phyloP scores from a whole-genome alignment of 768 basidiomycete species.

The Psilocybe sp. region DNA sequence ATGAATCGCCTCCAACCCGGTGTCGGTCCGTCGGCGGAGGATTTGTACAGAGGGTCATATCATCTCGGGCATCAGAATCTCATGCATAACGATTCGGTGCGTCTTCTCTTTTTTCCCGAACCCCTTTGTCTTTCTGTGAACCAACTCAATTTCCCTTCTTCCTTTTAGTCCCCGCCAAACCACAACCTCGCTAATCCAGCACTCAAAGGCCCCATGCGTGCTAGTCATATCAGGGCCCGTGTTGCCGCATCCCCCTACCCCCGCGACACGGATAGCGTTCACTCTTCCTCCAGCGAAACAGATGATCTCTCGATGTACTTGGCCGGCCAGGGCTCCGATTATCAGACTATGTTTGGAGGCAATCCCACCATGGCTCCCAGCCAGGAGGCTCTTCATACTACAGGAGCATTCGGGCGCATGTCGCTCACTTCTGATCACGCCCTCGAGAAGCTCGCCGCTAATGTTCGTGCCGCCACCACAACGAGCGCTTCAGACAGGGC shows the following conservation, averaged over 20 bases:
- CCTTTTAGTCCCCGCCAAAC: constrained; percentile 68
- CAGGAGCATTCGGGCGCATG: constrained; percentile 79
- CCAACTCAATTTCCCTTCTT: constrained; percentile 19
- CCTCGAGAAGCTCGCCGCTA: constrained; percentile 83
- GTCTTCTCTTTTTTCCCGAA: constrained; percentile 18
- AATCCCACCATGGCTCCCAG: constrained; percentile 44
- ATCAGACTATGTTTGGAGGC: constrained; percentile 62
- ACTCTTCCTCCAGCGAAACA: constrained; percentile 87
- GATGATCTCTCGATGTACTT: constrained; percentile 84
- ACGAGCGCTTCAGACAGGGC: constrained; percentile 89
- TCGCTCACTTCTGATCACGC: constrained; percentile 72
- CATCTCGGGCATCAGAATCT: constrained; percentile 48
- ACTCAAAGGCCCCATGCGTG: constrained; percentile 74
- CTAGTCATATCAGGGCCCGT: constrained; percentile 75
- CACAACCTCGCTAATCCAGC: constrained; percentile 72
- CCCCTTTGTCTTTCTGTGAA: constrained; percentile 8
- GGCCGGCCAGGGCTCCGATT: constrained; percentile 51
- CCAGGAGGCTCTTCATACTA: constrained; percentile 58
- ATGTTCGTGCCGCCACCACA: constrained; percentile 85
- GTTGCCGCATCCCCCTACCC: constrained; percentile 83
- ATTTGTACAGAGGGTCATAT: constrained; percentile 68
- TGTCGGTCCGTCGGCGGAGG: constrained; percentile 55
- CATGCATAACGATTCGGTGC: constrained; percentile 44
- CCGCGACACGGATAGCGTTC: constrained; percentile 81
- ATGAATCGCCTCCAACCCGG: constrained; percentile 50